Percentiles rank a stretch among this genome's conserved stretches.
phyloP scores from a whole-genome alignment of 2,329 filamentous ascomycete species.

The Cladophialophora exuberans region DNA sequence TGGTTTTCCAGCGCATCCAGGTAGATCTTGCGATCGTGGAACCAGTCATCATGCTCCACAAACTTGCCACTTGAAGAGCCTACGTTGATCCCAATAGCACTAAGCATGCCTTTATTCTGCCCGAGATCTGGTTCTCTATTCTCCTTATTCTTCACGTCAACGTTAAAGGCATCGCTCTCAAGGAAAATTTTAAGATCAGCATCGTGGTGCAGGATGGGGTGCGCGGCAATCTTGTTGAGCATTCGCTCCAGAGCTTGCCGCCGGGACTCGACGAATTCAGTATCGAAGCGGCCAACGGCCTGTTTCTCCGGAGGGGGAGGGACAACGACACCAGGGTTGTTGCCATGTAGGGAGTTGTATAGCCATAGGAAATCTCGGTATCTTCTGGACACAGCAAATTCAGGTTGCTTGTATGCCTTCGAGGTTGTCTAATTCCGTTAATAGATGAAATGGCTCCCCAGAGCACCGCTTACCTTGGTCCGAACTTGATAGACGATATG shows the following conservation, averaged over 20 bases:
- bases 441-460: constrained; percentile 13
- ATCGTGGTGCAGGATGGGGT: constrained; percentile 90
- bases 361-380: constrained; percentile 98
- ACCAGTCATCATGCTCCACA: constrained; percentile 99
- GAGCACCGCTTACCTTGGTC: constrained; percentile 69
- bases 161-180: constrained; percentile 92
- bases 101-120: constrained; percentile 92
- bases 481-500: constrained; percentile 97
- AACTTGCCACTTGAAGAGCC: constrained; percentile 79
- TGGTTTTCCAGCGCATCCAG: constrained; percentile 92
- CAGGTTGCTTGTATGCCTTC: constrained; percentile 89
- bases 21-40: constrained; percentile 94
- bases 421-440: constrained; percentile 73
- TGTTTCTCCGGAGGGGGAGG: constrained; percentile 98
- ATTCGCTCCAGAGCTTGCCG: constrained; percentile 93
- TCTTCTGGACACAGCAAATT: constrained; percentile 90
- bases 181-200: constrained; percentile 93
- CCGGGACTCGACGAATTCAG: constrained; percentile 92
- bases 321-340: constrained; percentile 92
- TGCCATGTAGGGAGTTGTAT: constrained; percentile 90
- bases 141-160: constrained; percentile 98
- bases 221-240: constrained; percentile 91
- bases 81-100: constrained; percentile 77
- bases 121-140: constrained; percentile 81
- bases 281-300: constrained; percentile 92